These are phyloP conservation scores for Pseudocercospora fuligena DNA, from an alignment of 2,329 filamentous ascomycete species.

Conservation along the genomic window DNA sequence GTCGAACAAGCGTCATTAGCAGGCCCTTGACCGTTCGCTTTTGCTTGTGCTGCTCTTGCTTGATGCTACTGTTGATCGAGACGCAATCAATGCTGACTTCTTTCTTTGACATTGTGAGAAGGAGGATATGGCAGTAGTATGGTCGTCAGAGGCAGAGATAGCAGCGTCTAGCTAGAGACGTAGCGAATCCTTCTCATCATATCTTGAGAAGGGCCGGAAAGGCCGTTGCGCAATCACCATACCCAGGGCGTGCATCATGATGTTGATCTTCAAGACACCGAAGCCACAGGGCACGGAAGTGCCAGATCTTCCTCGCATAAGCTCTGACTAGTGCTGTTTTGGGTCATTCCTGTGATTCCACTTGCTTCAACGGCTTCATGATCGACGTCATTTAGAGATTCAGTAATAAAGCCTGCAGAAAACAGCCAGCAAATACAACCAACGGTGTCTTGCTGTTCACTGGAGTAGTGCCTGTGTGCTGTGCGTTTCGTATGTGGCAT, in stretches of 20 bases:
- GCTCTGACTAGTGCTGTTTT: neutral
- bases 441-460: neutral
- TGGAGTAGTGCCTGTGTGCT: neutral
- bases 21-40: neutral
- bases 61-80: neutral
- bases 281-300: neutral
- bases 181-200: neutral
- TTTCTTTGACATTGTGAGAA: neutral
- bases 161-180: neutral
- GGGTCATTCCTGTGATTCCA: neutral
- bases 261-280: conserved; percentile 2
- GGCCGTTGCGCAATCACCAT: neutral
- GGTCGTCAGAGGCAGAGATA: neutral
- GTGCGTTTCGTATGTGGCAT: neutral
- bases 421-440: neutral
- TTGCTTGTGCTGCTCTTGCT: neutral
- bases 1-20: conserved; percentile 1
- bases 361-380: neutral
- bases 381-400: neutral
- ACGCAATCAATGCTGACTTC: neutral
- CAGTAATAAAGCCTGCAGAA: neutral
- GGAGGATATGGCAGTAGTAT: neutral
- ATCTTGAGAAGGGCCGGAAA: neutral
- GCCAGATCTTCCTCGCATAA: neutral
- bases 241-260: neutral